A percentile compares a stretch with the other conserved stretches of the same genome.
Evolutionary conservation across 352 stramenopile genomes (phyloP).

Genomic region (Pythium diclinum): DNA sequence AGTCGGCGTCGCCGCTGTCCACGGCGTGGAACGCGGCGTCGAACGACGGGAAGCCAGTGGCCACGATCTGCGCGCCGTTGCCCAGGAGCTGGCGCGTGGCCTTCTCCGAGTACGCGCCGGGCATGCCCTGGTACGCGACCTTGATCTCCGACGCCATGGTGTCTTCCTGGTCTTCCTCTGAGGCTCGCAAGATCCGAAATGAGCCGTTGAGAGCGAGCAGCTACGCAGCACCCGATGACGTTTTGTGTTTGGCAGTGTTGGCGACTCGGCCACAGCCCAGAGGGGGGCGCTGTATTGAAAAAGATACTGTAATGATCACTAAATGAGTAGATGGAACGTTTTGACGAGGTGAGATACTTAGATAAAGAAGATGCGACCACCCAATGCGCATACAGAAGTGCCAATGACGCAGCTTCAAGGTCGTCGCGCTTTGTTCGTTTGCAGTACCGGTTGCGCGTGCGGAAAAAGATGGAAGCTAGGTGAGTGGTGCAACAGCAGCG

Average conservation of each 20-base stretch:
- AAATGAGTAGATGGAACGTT: neutral
- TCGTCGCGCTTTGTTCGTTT: constrained; percentile 10
- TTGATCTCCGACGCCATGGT: constrained; percentile 51
- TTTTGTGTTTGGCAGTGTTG: neutral
- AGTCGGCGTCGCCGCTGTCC: constrained; percentile 84
- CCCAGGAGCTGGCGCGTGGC: constrained; percentile 91
- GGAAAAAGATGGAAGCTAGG: constrained; percentile 14
- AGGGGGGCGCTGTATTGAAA: neutral
- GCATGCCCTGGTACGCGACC: constrained; percentile 95
- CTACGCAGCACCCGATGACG: neutral
- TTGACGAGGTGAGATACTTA: neutral
- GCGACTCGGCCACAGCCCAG: no score
- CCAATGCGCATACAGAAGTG: constrained; percentile 20
- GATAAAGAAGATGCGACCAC: neutral
- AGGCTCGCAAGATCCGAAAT: constrained; percentile 13
- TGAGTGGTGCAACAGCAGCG: neutral
- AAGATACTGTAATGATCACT: neutral
- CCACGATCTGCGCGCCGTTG: constrained; percentile 57
- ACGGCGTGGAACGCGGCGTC: constrained; percentile 60
- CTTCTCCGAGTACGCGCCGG: constrained; percentile 97
- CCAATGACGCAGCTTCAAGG: constrained; percentile 19
- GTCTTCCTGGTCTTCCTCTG: neutral
- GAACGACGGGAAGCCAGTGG: constrained; percentile 47
- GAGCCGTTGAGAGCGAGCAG: neutral
- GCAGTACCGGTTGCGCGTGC: neutral